Conservation (phyloP, 2,329 filamentous ascomycete species). For the Nigrospora sphaerica region DNA sequence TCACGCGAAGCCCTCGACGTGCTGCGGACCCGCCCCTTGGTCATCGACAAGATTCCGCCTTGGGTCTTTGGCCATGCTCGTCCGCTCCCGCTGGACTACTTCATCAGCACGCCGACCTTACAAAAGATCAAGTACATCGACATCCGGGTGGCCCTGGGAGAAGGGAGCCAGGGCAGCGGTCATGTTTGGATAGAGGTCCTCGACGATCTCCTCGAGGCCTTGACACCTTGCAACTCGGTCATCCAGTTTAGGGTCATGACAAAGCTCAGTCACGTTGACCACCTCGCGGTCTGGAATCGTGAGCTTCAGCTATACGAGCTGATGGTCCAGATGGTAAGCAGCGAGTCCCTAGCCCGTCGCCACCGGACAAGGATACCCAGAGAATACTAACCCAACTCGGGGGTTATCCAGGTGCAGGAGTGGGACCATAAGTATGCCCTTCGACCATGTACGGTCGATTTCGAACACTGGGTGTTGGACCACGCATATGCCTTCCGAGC, state of each 20-base stretch:
- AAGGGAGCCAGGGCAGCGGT: constrained; percentile 14
- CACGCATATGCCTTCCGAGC: constrained; percentile 15
- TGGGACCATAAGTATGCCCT: constrained; percentile 16
- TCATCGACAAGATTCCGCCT: constrained; percentile 27
- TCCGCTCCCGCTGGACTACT: constrained; percentile 18
- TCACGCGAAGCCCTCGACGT: constrained; percentile 23
- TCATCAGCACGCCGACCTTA: constrained; percentile 22
- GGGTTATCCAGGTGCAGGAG: constrained; percentile 10
- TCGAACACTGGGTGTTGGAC: constrained; percentile 21
- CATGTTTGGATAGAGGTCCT: constrained; percentile 19
- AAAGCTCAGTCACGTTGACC: constrained; percentile 16
- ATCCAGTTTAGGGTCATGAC: constrained; percentile 21
- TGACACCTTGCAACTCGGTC: constrained; percentile 17
- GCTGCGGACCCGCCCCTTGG: constrained; percentile 15
- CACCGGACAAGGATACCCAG: no score
- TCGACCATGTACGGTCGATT: constrained; percentile 14
- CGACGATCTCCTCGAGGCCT: constrained; percentile 15
- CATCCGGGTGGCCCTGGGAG: constrained; percentile 21
- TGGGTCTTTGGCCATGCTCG: constrained; percentile 17
- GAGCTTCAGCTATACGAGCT: constrained; percentile 14
- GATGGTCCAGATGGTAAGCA: constrained; percentile 12
- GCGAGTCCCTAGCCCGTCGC: not conserved
- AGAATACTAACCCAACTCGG: not conserved
- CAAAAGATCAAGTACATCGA: constrained; percentile 22
- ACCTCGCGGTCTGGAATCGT: constrained; percentile 9